phyloP scores from a whole-genome alignment of 2,329 filamentous ascomycete genomes.

The Phialemoniopsis sp. region DNA sequence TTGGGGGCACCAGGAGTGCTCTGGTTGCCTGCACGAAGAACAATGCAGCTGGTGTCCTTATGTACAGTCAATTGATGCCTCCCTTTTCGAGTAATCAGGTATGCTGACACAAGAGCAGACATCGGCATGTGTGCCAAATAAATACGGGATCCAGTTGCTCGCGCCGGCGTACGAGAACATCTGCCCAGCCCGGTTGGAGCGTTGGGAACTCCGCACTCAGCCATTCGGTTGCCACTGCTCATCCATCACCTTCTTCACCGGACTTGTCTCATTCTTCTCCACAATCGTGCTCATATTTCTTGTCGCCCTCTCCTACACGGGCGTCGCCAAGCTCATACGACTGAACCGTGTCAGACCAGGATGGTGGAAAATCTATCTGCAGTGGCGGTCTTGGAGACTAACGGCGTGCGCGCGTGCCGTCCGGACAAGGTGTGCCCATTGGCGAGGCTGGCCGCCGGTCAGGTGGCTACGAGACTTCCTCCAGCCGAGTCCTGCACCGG shows the following conservation, averaged over 20 bases:
- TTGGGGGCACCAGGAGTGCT: slow-evolving; percentile 46
- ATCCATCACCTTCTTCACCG: slow-evolving; percentile 32
- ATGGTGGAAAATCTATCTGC: slow-evolving; percentile 3
- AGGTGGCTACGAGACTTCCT: background rate
- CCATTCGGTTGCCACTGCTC: slow-evolving; percentile 35
- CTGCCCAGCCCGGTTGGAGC: slow-evolving; percentile 46
- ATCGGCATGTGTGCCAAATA: slow-evolving; percentile 50
- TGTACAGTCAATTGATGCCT: no score
- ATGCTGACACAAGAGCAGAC: slow-evolving; percentile 27
- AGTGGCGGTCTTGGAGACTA: slow-evolving; percentile 7
- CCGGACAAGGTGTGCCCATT: background rate
- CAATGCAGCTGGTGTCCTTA: slow-evolving; percentile 51
- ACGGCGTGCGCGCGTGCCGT: background rate
- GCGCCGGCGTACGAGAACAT: slow-evolving; percentile 45
- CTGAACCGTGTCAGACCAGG: slow-evolving; percentile 7
- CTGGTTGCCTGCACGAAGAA: slow-evolving; percentile 34
- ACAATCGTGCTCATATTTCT: slow-evolving; percentile 21
- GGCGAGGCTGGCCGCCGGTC: background rate
- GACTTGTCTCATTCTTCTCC: slow-evolving; percentile 24
- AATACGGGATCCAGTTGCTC: slow-evolving; percentile 36
- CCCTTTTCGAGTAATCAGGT: slow-evolving; percentile 2
- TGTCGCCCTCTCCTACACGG: slow-evolving; percentile 8
- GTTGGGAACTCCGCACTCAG: slow-evolving; percentile 35
- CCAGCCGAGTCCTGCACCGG: slow-evolving; percentile 5
- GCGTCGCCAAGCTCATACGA: no score